Percentiles rank a stretch among this genome's conserved stretches.
These are phyloP conservation scores for Aspergillus texensis DNA, from an alignment of 2,329 filamentous ascomycete species.

Conservation along the genomic window DNA sequence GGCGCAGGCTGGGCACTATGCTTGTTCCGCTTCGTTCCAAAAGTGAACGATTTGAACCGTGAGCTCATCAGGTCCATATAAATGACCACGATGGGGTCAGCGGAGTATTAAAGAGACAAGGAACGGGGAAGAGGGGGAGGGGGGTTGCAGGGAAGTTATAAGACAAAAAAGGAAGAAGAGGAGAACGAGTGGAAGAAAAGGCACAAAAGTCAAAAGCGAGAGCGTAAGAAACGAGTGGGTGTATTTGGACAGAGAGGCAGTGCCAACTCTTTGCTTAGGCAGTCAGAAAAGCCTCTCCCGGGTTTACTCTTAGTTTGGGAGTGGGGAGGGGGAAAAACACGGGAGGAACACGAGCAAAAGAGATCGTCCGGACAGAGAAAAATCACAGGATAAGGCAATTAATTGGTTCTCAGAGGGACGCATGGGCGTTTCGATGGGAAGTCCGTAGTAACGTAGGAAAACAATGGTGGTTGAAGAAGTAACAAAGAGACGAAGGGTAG, in stretches of 20 bases:
- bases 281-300: not conserved
- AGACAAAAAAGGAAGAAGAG: not conserved
- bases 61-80: constrained; percentile 55
- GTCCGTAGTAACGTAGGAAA: not conserved
- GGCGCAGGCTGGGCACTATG: constrained; percentile 46
- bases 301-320: not conserved
- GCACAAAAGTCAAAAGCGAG: constrained; percentile 6
- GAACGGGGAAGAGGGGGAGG: constrained; percentile 13
- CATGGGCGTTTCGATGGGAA: not conserved
- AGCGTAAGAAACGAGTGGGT: constrained; percentile 1
- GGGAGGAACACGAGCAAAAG: not conserved
- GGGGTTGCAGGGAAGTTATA: constrained; percentile 15
- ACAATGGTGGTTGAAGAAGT: not conserved
- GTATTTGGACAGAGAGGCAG: not conserved
- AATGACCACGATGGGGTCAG: constrained; percentile 25
- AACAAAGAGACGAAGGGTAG: not conserved
- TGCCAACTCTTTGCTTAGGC: constrained; percentile 5
- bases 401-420: not conserved
- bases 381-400: not conserved
- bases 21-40: constrained; percentile 53
- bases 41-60: constrained; percentile 53
- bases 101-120: constrained; percentile 13
- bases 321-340: not conserved
- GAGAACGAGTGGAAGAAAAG: constrained; percentile 4
- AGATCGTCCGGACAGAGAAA: not conserved